A percentile compares a stretch with the other conserved stretches of the same genome.
Evolutionary conservation across 1,139 yeast genomes (phyloP).

Genomic region (Diutina mesorugosa): DNA sequence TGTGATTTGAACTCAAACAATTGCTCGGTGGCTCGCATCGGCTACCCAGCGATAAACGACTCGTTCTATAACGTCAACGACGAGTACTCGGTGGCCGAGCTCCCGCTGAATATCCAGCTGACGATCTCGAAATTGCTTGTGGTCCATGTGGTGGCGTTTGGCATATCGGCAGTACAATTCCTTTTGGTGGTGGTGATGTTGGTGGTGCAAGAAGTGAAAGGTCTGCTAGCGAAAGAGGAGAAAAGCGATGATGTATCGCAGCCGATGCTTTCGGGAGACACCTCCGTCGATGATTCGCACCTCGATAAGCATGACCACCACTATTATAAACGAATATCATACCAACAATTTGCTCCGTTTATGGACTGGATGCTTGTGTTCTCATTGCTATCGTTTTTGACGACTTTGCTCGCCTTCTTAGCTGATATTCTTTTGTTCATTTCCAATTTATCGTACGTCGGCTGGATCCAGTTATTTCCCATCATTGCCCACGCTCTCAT

Average conservation of each 20-base stretch:
- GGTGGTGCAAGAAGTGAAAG: conserved; percentile 4
- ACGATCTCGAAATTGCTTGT: conserved; percentile 60
- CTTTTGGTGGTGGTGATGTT: conserved; percentile 6
- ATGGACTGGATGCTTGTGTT: conserved; percentile 24
- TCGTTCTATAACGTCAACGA: neutral
- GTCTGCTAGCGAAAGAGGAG: neutral
- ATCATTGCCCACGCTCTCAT: conserved; percentile 22
- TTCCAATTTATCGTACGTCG: conserved; percentile 39
- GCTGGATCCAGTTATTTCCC: conserved; percentile 35
- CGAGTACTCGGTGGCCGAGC: conserved; percentile 7
- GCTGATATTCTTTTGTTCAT: conserved; percentile 42
- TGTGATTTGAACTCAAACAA: conserved; percentile 31
- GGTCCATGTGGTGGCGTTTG: conserved; percentile 68
- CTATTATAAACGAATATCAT: neutral
- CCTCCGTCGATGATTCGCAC: neutral
- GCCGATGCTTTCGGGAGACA: neutral
- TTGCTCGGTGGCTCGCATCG: conserved; percentile 35
- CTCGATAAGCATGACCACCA: neutral
- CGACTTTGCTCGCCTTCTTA: conserved; percentile 36
- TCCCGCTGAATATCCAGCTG: conserved; percentile 44
- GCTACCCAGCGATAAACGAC: conserved; percentile 15
- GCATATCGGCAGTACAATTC: conserved; percentile 8
- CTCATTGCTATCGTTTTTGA: conserved; percentile 32
- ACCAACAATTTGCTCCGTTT: conserved; percentile 11
- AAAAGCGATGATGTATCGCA: neutral